phyloP scores from a whole-genome alignment of 306 rosid genomes.

The Sophora flavescens region DNA sequence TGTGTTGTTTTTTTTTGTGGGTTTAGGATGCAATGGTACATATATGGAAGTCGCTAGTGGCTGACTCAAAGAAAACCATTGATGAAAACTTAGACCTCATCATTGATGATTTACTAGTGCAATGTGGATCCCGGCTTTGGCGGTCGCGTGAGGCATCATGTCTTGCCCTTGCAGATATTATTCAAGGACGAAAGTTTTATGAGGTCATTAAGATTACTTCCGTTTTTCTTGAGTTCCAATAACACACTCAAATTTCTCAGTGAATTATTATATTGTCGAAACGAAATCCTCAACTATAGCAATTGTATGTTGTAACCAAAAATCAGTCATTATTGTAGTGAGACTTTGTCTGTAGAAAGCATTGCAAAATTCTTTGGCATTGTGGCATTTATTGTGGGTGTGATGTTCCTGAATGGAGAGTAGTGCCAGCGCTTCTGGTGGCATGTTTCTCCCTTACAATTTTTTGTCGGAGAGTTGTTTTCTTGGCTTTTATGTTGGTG shows the following conservation, averaged over 20 bases:
- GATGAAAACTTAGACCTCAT: slow-evolving; percentile 86
- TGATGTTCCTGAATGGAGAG: slow-evolving; percentile 28
- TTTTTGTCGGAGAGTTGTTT: slow-evolving; percentile 14
- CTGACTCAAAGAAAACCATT: slow-evolving; percentile 91
- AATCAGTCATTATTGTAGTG: slow-evolving; percentile 9
- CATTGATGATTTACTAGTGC: slow-evolving; percentile 79
- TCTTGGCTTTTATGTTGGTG: slow-evolving; percentile 21
- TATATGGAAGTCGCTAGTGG: slow-evolving; percentile 97
- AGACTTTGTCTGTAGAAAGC: slow-evolving; percentile 4
- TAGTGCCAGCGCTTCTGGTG: slow-evolving; percentile 20
- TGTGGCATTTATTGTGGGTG: slow-evolving; percentile 26
- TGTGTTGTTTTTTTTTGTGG: slow-evolving; percentile 31
- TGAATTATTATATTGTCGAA: slow-evolving; percentile 22
- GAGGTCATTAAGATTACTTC: slow-evolving; percentile 63
- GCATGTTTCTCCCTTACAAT: slow-evolving; percentile 13
- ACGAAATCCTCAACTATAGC: slow-evolving; percentile 6
- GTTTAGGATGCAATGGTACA: slow-evolving; percentile 95
- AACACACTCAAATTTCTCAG: slow-evolving; percentile 17
- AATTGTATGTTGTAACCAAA: slow-evolving; percentile 25
- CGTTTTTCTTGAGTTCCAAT: slow-evolving; percentile 26
- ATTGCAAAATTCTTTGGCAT: not conserved
- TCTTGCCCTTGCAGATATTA: slow-evolving; percentile 90
- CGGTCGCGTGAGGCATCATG: slow-evolving; percentile 96
- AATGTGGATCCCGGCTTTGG: slow-evolving; percentile 98
- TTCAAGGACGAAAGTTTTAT: slow-evolving; percentile 86